Percentiles rank a stretch among this genome's conserved stretches.
phyloP scores from a whole-genome alignment of 305 asterid species.

The Solanum hybrid region DNA sequence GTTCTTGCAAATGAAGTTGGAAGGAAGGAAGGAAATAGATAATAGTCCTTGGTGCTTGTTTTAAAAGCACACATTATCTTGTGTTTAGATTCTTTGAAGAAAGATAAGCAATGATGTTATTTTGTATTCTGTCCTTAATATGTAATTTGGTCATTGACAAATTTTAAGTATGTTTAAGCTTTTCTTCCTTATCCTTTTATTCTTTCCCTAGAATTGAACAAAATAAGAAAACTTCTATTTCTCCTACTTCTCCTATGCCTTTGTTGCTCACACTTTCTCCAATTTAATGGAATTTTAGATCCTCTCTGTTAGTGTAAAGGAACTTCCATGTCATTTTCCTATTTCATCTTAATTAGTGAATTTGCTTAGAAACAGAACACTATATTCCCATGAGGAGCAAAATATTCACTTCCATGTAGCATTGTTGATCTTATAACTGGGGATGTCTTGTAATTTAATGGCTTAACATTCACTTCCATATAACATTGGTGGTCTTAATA shows the following conservation, averaged over 20 bases:
- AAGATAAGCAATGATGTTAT: not conserved
- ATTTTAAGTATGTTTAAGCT: too few species aligned
- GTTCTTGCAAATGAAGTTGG: too few species aligned
- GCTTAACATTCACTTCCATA: too few species aligned
- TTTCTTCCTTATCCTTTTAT: not conserved
- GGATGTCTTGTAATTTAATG: too few species aligned
- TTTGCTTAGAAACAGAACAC: too few species aligned
- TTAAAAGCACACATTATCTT: not conserved
- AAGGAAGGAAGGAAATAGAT: too few species aligned
- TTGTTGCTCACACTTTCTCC: not conserved
- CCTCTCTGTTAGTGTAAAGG: not conserved
- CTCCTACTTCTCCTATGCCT: not conserved
- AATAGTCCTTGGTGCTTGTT: too few species aligned
- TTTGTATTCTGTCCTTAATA: not conserved
- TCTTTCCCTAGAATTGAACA: not conserved
- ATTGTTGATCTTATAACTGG: too few species aligned
- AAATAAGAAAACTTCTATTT: not conserved
- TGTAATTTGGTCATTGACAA: not conserved
- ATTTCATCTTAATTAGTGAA: not conserved
- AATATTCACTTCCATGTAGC: too few species aligned
- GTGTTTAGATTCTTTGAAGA: not conserved
- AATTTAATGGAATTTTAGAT: not conserved
- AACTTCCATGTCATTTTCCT: not conserved
- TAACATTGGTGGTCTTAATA: too few species aligned
- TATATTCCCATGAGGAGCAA: too few species aligned